Evolutionary conservation across 108 stramenopile species (phyloP), one percentile per base, ranked within the genome.

Genomic region (Ochromonas danica): DNA sequence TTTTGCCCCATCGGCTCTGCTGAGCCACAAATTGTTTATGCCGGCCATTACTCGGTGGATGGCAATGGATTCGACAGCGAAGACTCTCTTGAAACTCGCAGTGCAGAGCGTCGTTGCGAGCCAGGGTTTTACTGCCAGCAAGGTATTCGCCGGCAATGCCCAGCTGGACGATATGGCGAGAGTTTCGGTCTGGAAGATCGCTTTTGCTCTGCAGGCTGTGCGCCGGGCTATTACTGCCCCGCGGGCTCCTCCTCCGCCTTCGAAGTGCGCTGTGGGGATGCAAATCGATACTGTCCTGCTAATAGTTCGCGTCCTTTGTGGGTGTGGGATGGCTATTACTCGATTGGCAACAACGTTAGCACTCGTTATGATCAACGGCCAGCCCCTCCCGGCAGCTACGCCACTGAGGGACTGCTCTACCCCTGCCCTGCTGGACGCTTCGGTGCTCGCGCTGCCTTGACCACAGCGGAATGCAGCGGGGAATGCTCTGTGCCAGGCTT

Each of bases 221-320:
- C 72, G 3, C 45, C 72, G 25, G 72, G 72, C 14, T 75, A 75
- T 60, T 75, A 75, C 31, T 75, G 72, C 25, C 72, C 72, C 31
- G 36, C 10, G 31, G 72, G 72, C 72, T 35, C 14, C 40, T 35
- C 25, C 43, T 6, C 40, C 38, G 27, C 40, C 10, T 10, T 3
- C 3, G 72, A 75, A 60, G 72, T 75, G 25, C 6, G 6, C n/a
- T 75, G 72, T 75, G 51, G 43, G 17, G 43, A 75, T 75, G 14
- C 72, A 6, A 75, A 36, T 57, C 51, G 72, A 41, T 75, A 27
- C 35, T 75, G 51, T 41, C 40, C 72, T 14, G 51, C 10, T 36
- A 33, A 33, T 36, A 75, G 25, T 41, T 10, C 25, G 36, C 36
- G 25, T 17, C 72, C 72, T 6, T 57, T 42, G 27, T 14, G 10